Evolutionary conservation across 2,329 filamentous ascomycete species (phyloP), one percentile per base, ranked within the genome.

Genomic region (Phaeophleospora eucalypticola): DNA sequence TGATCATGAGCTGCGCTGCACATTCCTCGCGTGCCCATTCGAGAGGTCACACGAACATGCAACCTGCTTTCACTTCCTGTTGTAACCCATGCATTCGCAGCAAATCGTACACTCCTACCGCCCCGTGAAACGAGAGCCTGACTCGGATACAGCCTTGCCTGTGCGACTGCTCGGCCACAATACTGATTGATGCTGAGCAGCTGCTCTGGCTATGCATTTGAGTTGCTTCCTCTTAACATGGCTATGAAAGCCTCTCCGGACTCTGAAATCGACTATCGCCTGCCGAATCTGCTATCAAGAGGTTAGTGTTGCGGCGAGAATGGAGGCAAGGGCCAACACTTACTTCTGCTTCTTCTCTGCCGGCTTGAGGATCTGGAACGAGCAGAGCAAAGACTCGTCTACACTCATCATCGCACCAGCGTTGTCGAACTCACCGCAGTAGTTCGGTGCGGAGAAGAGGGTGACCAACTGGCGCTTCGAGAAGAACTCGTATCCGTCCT

Each of bases 281-380:
- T 87, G 78, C 89, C 88, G 84, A 95, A 95, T 85, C 89, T 95
- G 87, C 78, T 86, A 81, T 75, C 33, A 27, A 35, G 16, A 43
- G 21, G 29, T 53, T 43, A 53, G 46, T 27, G 32, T 32, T 38
- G 36, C 15, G 14, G 18, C 18, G 14, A 35, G 20, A 10, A 14
- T 12, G 20, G 4, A 12, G 14, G 7, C 20, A 10, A 10, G 3
- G 77, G 75, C 71, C 71, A 76, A 79, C 60, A 53, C 90, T 79
- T 95, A 97, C 90, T 97, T 97, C 88, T 96, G 91, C 85, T 98
- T 98, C 85, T 98, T 98, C 82, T 98, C 93, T 72, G 93, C 93
- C 67, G 93, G 93, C 79, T 97, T 98, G 77, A 98, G 80, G 69
- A 98, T 97, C 87, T 97, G 93, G 85, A 98, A 98, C 54, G 90